Evolutionary conservation across 768 basidiomycete genomes (phyloP).

Genomic region (Pleurotus salmoneostramineus): DNA sequence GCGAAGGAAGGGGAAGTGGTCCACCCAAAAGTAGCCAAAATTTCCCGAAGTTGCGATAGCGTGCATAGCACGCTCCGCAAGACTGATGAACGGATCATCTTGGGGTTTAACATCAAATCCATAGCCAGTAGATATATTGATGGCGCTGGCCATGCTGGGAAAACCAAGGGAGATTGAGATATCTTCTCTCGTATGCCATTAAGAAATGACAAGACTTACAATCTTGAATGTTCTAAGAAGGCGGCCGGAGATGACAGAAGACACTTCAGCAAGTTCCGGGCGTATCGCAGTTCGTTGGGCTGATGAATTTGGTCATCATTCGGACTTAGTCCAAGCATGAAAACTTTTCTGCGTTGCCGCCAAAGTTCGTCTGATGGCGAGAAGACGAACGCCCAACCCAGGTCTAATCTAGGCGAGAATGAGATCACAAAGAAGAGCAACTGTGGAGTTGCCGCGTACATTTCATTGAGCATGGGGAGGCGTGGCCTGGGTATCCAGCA

Average conservation of each 20-base stretch:
- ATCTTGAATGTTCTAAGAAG: background rate
- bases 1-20: conserved; percentile 25
- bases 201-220: background rate
- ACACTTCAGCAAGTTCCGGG: background rate
- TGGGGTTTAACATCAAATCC: conserved; percentile 20
- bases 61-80: conserved; percentile 16
- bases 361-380: background rate
- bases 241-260: background rate
- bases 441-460: background rate
- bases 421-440: background rate
- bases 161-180: background rate
- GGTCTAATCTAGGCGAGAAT: background rate
- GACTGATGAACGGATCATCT: conserved; percentile 21
- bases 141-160: background rate
- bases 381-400: background rate
- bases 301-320: background rate
- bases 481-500: background rate
- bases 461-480: background rate
- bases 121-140: conserved; percentile 20
- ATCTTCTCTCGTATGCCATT: background rate
- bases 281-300: background rate
- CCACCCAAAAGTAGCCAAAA: conserved; percentile 19
- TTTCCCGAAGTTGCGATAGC: conserved; percentile 15
- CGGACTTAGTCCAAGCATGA: background rate
- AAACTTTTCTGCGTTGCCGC: background rate